Evolutionary conservation across 2,329 filamentous ascomycete genomes (phyloP), one percentile per base, ranked within the genome.

Genomic region (Talaromyces sp.): DNA sequence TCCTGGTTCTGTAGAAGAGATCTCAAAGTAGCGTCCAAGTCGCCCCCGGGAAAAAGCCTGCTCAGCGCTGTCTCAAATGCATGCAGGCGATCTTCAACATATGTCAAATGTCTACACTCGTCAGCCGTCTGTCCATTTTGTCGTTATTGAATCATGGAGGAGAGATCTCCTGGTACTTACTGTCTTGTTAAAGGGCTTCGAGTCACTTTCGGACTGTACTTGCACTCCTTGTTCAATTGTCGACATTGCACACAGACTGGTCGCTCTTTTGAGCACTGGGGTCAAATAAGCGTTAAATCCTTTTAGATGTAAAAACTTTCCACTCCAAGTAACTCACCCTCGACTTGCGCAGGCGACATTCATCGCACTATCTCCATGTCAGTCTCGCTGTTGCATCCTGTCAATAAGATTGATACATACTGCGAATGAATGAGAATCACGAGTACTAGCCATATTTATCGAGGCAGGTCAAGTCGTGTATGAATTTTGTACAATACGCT

Each of bases 141-240:
- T 11, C 24, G 5, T 9, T 27, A 50, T 47, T 13, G 48, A 49
- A 57, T 58, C 11, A 52, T 47, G 20, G n/a, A 45, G 1, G 39
- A 39, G 39, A 11, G 14, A 9, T 17, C 17, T 22, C 9, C 6
- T 13, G 14, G 43, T 43, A 65, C 70, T 65, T 61, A 75, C 70
- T 75, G 72, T 52, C 74, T 64, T 29, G 74, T 76, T 47, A 76
- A 61, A 37, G 74, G 73, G 47, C 73, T 76, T 43, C 74, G 65
- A 37, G 67, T 66, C n/a, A 74, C 59, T 58, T 74, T 75, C 2
- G 71, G 72, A 49, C 74, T 75, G 58, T 76, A 76, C 24, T 68
- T 67, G 64, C 74, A 76, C 53, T 72, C 65, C 54, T 72, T 73
- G 49, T 68, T 66, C 47, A 75, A 56, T 50, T 75, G 73, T 51